Evolutionary conservation across 768 basidiomycete species (phyloP), one percentile per base, ranked within the genome.

Genomic region (Lactarius vividus): DNA sequence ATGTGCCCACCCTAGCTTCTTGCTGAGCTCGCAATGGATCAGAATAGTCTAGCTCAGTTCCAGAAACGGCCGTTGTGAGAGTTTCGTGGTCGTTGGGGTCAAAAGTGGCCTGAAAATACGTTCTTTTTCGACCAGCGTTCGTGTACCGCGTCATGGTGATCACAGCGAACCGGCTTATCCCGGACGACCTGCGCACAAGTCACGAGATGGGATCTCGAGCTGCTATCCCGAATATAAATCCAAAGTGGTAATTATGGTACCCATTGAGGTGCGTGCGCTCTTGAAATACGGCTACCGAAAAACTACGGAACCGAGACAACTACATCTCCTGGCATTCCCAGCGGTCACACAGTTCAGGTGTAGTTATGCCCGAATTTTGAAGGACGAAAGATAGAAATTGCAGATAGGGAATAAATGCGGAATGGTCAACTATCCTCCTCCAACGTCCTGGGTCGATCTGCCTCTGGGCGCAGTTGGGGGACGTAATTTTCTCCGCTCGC

Each of bases 71-170:
- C 11, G 60, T 33, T 39, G 69, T 57, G 33, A 63, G 16, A n/a
- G 4, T 18, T 46, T 73, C 70, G 20, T 69, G 64, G 16, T 74
- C 62, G 49, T 72, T 70, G 10, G 70, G 65, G 26, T 74, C 71
- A 69, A 88, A 84, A 0, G 84, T 85, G 16, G 89, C 87, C 66
- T 92, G 80, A 16, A 91, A 68, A 71, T 90, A 85, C 5, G 85
- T 87, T 58, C 91, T 79, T 73, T 92, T 93, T 61, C 83, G 81
- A n/a, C 86, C 87, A 74, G 92, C 82, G 70, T 85, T 86, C 10
- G 91, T 91, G 63, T 86, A 78, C 52, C 91, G 84, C 16, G 91
- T 91, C 91, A 92, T 92, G 54, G 20, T 18, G 28, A 55, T 15
- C 54, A 15, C 6, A 55, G 18, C 9, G 54, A 29, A 28, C 28